Base-by-base conservation (phyloP, 148 eudicot species). In the Rhododendron kiyosumense region DNA sequence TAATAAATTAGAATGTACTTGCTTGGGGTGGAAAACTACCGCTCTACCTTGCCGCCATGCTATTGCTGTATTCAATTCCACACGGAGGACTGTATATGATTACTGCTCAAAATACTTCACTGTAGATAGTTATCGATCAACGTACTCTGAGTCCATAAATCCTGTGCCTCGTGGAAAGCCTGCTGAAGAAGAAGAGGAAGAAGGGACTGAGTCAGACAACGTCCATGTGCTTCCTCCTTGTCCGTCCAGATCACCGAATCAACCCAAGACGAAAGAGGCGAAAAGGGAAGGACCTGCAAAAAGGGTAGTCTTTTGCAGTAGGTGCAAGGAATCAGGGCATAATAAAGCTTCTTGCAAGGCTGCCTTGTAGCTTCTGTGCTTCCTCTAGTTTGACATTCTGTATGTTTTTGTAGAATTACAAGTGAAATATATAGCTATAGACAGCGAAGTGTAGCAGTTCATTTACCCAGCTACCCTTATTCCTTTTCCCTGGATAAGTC, bases 21-120 rank as follows among this genome's bases (percentile, higher is more conserved):
- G 94, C 90, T 78, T 92, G 41, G 91, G 83, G 67, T 92, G 94
- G 94, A 87, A 89, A 86, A 87, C 85, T 54, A 67, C 82, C 7
- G 88, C 90, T 26, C 52, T 90, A 18, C 94, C 94, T 8, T 92
- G 94, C 76, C 87, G 88, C 76, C 94, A 92, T 65, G 94, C 92
- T 24, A 84, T 92, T 84, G 94, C 90, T 1, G 94, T 90, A 20
- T 89, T 89, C 78, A 91, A 65, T 26, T 81, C n/a, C 69, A 88
- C 85, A 0, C 73, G 87, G 11, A 92, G 41, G 79, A 85, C 34
- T 13, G 46, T 85, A 6, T 91, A 91, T 52, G 91, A 92, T 36
- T 91, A 84, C 82, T 92, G 92, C 71, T 86, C 94, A 24, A 88
- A 38, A 73, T 83, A 87, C 79, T 89, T 88, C 81, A 92, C 91